Evolutionary conservation across 2,329 filamentous ascomycete species (phyloP).

Genomic region (Myotisia sp.): DNA sequence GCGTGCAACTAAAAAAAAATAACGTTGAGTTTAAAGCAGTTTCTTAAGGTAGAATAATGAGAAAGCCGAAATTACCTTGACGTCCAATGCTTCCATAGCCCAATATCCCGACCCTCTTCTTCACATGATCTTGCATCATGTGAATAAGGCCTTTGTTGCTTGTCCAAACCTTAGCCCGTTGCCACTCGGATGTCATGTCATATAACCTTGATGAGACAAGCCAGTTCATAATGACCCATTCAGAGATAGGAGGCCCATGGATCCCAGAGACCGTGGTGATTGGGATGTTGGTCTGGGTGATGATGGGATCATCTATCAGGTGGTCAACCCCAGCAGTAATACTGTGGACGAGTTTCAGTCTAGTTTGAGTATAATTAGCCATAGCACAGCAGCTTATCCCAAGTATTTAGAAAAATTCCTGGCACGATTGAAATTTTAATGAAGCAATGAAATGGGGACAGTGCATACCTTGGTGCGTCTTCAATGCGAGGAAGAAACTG

Average conservation of each 20-base stretch:
- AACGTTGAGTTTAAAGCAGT: neutral
- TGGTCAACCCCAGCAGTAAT: constrained; percentile 46
- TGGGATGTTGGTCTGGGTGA: constrained; percentile 38
- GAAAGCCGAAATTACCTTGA: constrained; percentile 42
- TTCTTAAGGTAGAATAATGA: too few relatives aligned
- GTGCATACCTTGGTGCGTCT: constrained; percentile 17
- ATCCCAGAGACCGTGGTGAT: constrained; percentile 43
- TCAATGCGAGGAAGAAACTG: constrained; percentile 25
- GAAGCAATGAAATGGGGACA: constrained; percentile 6
- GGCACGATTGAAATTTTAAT: neutral
- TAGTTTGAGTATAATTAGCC: constrained; percentile 10
- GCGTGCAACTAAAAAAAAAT: constrained; percentile 31
- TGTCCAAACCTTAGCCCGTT: constrained; percentile 43
- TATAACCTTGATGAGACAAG: constrained; percentile 44
- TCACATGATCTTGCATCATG: constrained; percentile 40
- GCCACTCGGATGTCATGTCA: constrained; percentile 40
- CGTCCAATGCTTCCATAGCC: constrained; percentile 50
- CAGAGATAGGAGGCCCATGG: constrained; percentile 50
- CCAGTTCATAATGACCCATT: constrained; percentile 52
- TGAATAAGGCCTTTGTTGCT: constrained; percentile 19
- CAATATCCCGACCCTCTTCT: constrained; percentile 44
- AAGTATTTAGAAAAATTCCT: neutral
- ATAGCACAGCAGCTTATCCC: neutral
- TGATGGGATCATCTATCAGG: constrained; percentile 38
- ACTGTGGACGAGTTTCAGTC: constrained; percentile 40